Base-by-base conservation (phyloP, 441 rosid species). In the Adansonia gregorii region DNA sequence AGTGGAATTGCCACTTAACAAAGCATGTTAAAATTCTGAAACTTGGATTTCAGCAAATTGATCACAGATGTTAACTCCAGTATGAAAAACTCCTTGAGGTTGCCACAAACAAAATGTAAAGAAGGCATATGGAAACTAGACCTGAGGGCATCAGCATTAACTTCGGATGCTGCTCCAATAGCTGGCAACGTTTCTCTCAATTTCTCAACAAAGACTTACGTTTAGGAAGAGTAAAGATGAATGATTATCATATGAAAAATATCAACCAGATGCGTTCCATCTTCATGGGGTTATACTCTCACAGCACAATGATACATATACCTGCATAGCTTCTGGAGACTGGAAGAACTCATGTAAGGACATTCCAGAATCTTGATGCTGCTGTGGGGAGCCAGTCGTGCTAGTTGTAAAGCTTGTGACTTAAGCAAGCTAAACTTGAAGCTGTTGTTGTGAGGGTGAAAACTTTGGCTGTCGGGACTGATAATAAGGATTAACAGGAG, bases 141-240 rank as follows among this genome's bases (percentile, higher is more conserved):
- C 99, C 99, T 96, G 98, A 82, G 94, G 98, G 98, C 99, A 96
- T 93, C 89, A 93, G 96, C 97, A 94, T 92, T 79, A 96, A 59
- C 80, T 92, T 96, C 15, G 99, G 99, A 83, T 96, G 92, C 81
- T 92, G 95, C 89, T 94, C 98, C 92, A 96, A 78, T 81, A 96
- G 95, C 86, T 96, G 92, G 89, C 98, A 93, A 19, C 94, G 96
- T 86, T 94, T 93, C 52, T 96, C 96, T 43, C 92, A 89, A 87
- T 96, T 93, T 61, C 93, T 91, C 85, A 96, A 82, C 67, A 96
- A 83, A 81, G 97, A 82, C 99, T 94, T 94, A 94, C 84, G 78
- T 82, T 12, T 35, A 80, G 80, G 59, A 76, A 72, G 71, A 31
- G 74, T n/a, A 78, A 72, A 39, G 70, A 76, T 49, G 5, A 63